Evolutionary conservation across 129 eudicot species (phyloP).

Genomic region (Lonicera japonica): DNA sequence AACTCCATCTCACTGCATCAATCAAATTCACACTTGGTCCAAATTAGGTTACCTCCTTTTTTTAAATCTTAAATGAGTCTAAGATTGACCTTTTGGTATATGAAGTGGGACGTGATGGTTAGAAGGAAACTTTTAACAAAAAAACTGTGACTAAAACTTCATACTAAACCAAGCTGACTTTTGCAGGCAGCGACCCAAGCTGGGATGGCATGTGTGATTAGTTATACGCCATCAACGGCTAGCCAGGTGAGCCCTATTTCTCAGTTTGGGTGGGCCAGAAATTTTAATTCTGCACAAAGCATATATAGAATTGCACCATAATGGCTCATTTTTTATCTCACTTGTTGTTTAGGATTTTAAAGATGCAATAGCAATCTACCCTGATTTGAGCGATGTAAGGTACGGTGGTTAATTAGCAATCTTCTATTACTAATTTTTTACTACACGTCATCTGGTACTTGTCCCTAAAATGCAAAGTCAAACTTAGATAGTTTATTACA

Average conservation of each 20-base stretch:
- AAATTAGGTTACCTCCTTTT: too few relatives aligned
- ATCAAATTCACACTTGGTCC: too few relatives aligned
- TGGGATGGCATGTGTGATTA: conserved; percentile 87
- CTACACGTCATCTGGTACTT: too few relatives aligned
- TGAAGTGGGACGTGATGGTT: too few relatives aligned
- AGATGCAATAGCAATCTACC: conserved; percentile 76
- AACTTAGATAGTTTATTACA: too few relatives aligned
- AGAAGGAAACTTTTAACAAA: too few relatives aligned
- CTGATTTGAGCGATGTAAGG: conserved; percentile 77
- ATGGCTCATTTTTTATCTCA: not conserved
- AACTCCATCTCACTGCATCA: too few relatives aligned
- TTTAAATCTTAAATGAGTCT: too few relatives aligned
- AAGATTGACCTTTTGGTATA: not conserved
- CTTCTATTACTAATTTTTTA: not conserved
- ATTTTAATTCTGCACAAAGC: not conserved
- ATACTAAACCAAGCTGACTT: conserved; percentile 6
- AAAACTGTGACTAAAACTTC: not conserved
- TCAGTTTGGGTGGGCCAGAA: too few relatives aligned
- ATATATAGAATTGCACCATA: not conserved
- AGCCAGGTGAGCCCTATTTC: conserved; percentile 43
- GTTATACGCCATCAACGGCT: conserved; percentile 84
- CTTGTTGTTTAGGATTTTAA: conserved; percentile 47
- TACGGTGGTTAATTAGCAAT: conserved; percentile 16
- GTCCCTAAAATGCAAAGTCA: too few relatives aligned
- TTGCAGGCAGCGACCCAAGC: conserved; percentile 95